phyloP scores from a whole-genome alignment of 495 filamentous ascomycete genomes.

The Chaetomium tenue region DNA sequence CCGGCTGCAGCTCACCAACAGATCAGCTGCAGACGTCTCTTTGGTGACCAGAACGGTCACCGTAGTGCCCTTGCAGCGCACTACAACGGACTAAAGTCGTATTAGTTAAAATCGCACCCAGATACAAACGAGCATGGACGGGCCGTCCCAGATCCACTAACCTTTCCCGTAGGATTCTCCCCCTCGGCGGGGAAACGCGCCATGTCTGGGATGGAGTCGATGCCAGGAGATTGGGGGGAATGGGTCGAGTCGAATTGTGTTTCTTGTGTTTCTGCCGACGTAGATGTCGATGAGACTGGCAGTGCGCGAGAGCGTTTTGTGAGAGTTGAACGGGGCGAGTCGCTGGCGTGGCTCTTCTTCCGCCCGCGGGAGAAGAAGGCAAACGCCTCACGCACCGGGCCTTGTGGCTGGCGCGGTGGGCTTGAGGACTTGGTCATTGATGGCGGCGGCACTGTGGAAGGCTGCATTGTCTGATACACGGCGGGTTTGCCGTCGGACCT shows the following conservation, averaged over 20 bases:
- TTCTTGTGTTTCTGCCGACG: slow-evolving; percentile 1
- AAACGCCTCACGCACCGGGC: slow-evolving; percentile 43
- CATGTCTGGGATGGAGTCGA: slow-evolving; percentile 10
- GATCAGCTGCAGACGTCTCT: slow-evolving; percentile 69
- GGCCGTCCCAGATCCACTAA: slow-evolving; percentile 37
- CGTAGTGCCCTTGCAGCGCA: slow-evolving; percentile 62
- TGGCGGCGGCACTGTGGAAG: slow-evolving; percentile 30
- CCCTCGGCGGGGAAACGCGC: slow-evolving; percentile 46
- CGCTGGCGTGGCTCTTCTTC: slow-evolving; percentile 27
- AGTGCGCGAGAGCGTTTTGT: slow-evolving; percentile 21
- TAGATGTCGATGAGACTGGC: slow-evolving; percentile 26
- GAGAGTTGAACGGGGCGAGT: slow-evolving; percentile 19
- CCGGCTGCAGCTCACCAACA: slow-evolving; percentile 60
- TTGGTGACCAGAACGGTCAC: slow-evolving; percentile 66
- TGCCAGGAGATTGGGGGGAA: slow-evolving; percentile 21
- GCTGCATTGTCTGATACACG: slow-evolving; percentile 29
- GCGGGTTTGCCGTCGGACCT: slow-evolving; percentile 45
- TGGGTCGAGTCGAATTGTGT: neutral
- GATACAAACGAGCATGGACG: slow-evolving; percentile 9
- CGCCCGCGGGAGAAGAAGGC: slow-evolving; percentile 38
- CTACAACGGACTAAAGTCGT: slow-evolving; percentile 32
- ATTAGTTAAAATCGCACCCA: slow-evolving; percentile 53
- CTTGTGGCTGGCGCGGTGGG: slow-evolving; percentile 33
- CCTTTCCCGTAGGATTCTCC: slow-evolving; percentile 78
- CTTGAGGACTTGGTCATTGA: slow-evolving; percentile 22